Conservation (phyloP, 2,329 filamentous ascomycete species). For the Botryosphaeria agaves region DNA sequence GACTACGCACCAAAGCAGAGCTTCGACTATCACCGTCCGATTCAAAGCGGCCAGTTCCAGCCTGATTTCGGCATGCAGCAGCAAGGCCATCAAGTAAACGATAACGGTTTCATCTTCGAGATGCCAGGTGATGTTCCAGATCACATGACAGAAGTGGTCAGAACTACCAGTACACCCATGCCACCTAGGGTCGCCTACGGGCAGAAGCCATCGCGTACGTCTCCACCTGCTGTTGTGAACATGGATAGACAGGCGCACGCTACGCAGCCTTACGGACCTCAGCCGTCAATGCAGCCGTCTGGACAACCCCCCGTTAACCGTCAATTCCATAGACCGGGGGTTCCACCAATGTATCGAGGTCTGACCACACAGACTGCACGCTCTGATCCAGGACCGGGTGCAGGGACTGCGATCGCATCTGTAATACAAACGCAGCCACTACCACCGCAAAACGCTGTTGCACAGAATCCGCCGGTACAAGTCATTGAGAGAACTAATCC, state of each 20-base stretch:
- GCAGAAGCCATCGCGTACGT: too few species aligned
- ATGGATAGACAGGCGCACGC: too few species aligned
- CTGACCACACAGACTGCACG: slow-evolving; percentile 17
- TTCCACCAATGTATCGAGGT: slow-evolving; percentile 13
- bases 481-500: slow-evolving; percentile 9
- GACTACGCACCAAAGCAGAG: slow-evolving; percentile 13
- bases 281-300: slow-evolving; percentile 11
- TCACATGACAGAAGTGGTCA: not conserved
- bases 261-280: too few species aligned
- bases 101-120: slow-evolving; percentile 39
- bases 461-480: slow-evolving; percentile 1
- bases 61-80: slow-evolving; percentile 7
- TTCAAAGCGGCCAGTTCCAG: slow-evolving; percentile 10
- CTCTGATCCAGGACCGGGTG: slow-evolving; percentile 17
- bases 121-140: slow-evolving; percentile 46
- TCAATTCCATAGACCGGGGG: slow-evolving; percentile 8
- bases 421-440: slow-evolving; percentile 11
- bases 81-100: slow-evolving; percentile 10
- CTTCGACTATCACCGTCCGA: slow-evolving; percentile 3
- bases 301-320: slow-evolving; percentile 12
- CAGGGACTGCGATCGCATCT: too few species aligned
- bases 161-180: not conserved
- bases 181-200: too few species aligned
- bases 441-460: slow-evolving; percentile 3
- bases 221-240: too few species aligned